These are phyloP conservation scores for Leccinum broughii DNA, from an alignment of 768 basidiomycete genomes.

Conservation along the genomic window DNA sequence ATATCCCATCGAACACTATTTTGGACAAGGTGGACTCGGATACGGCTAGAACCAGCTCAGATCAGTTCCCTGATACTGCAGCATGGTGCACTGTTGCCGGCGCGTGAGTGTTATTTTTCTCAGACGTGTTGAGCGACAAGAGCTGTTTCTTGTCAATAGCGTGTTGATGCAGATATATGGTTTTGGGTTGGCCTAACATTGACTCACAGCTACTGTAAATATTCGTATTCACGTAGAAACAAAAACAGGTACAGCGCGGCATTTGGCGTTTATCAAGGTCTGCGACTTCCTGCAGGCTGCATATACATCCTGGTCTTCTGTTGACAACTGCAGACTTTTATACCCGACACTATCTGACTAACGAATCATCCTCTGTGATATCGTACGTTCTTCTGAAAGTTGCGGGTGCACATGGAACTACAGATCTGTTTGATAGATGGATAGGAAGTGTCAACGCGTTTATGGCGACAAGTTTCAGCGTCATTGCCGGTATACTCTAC, in stretches of 20 bases:
- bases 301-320: not conserved
- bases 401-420: not conserved
- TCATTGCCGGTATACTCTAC: conserved; percentile 46
- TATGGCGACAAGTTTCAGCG: conserved; percentile 30
- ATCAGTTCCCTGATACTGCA: conserved; percentile 26
- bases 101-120: conserved; percentile 13
- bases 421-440: conserved; percentile 28
- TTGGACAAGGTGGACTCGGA: conserved; percentile 2
- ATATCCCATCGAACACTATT: not conserved
- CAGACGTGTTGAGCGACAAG: not conserved
- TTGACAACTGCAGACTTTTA: conserved; percentile 36
- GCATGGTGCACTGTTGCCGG: conserved; percentile 27
- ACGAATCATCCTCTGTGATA: conserved; percentile 31
- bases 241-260: conserved; percentile 32
- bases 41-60: not conserved
- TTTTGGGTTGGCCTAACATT: conserved; percentile 26
- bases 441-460: conserved; percentile 51
- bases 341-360: conserved; percentile 35
- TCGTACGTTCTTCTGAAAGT: not conserved
- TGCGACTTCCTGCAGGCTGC: not conserved
- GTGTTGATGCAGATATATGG: conserved; percentile 34
- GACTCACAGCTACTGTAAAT: not conserved
- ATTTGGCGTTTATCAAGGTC: conserved; percentile 45
- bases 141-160: conserved; percentile 14
- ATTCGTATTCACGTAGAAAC: not conserved